A percentile compares a stretch with the other conserved stretches of the same genome.
phyloP scores from a whole-genome alignment of 2,329 filamentous ascomycete genomes.

The Neofusicoccum laricinum region DNA sequence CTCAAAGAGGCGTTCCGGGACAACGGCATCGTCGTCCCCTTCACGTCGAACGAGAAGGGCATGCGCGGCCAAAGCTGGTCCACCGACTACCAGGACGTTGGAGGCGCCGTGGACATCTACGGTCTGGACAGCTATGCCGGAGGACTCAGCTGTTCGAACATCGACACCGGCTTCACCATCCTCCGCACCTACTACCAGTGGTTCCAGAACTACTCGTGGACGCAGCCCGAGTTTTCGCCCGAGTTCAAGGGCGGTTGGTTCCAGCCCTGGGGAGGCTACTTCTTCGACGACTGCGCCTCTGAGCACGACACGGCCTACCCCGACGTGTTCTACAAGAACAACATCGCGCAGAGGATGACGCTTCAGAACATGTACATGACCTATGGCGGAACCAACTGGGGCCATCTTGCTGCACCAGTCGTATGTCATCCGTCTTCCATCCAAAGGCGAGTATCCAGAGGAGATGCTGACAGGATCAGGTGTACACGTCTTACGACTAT shows the following conservation, averaged over 20 bases:
- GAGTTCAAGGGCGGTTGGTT: constrained; percentile 61
- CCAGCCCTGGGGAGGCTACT: constrained; percentile 59
- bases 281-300: constrained; percentile 52
- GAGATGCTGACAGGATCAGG: not conserved
- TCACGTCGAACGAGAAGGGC: constrained; percentile 60
- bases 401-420: constrained; percentile 55
- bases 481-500: constrained; percentile 61
- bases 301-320: constrained; percentile 60
- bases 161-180: constrained; percentile 56
- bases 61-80: constrained; percentile 59
- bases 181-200: constrained; percentile 48
- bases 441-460: no score
- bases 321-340: constrained; percentile 63
- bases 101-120: constrained; percentile 55
- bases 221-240: constrained; percentile 55
- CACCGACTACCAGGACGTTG: constrained; percentile 55
- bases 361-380: constrained; percentile 64
- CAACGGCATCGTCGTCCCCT: constrained; percentile 57
- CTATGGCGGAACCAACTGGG: constrained; percentile 65
- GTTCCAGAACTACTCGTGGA: constrained; percentile 41
- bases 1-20: constrained; percentile 54
- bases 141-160: constrained; percentile 53
- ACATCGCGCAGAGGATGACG: constrained; percentile 59
- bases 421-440: no score
- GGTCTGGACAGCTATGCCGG: constrained; percentile 57